Base-by-base conservation (phyloP, 495 filamentous ascomycete genomes). In the Astrocystis sublimbata region DNA sequence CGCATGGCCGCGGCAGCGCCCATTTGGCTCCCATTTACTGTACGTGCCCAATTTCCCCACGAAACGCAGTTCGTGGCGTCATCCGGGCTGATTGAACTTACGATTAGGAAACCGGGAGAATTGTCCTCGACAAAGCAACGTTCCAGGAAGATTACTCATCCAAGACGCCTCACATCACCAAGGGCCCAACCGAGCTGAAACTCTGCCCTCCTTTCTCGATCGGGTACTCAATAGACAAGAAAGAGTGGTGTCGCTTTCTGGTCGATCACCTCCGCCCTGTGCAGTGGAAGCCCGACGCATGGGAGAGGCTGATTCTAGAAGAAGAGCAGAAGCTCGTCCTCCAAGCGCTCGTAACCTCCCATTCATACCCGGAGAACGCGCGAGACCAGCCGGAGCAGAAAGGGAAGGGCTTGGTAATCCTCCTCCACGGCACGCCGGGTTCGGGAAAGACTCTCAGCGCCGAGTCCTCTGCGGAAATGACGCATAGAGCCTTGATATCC, bases 191-290 rank as follows among this genome's bases (percentile, higher is more conserved):
- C 6, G 74, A 79, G 41, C 64, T 47, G n/a, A 54, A 66, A 52
- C 68, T 76, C 2, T 76, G 71, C 46, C 75, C 77, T 10, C 69
- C 75, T 15, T 76, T 92, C 6, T 86, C 90, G 0, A 80, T 91
- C 15, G 91, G 91, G n/a, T 93, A 92, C 68, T 84, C 89, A 2
- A 92, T 92, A 65, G 81, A 76, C 31, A 89, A 92, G 69, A 93
- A 93, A 74, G 75, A 89, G 0, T 94, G 90, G 89, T 81, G 92
- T 4, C 88, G 92, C 67, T 92, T 93, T 65, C 85, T 84, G 24
- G 82, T 94, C 53, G 88, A 87, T 1, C 83, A 86, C 28, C 80
- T 93, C 65, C 82, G 80, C 31, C 87, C 91, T 3, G 92, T 93
- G 62, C 76, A 85, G 36, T 96, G 88, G 89, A 90, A 93, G 65